Evolutionary conservation across 768 basidiomycete genomes (phyloP), one percentile per base, ranked within the genome.

Genomic region (Boletus sp.): DNA sequence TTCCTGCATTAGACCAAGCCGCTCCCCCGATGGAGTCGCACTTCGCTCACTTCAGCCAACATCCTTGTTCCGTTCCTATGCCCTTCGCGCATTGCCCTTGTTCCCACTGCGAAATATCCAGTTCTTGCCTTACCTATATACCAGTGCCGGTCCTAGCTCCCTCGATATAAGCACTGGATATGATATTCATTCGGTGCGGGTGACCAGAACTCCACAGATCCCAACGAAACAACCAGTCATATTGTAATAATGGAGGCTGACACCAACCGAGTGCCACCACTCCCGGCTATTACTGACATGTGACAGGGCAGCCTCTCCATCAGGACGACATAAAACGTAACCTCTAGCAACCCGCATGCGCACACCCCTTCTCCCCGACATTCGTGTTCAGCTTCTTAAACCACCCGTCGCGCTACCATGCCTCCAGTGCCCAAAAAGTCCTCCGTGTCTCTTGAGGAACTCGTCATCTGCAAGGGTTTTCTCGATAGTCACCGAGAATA

Each of bases 361-460:
- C 32, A n/a, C 37, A 11, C 2, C 14, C 30, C 19, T 33, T 27
- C 15, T 19, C 27, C 30, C 9, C 17, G 8, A 19, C 10, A 5
- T 19, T 9, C 32, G 35, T 35, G 7, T 30, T 41, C 37, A 27
- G n/a, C 11, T 11, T 30, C 10, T 25, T 9, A 9, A 21, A 30
- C 5, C 10, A 13, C 3, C n/a, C 29, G 3, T 41, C 11, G 14
- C 9, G 7, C 8, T 30, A 35, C 27, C 32, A 63, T 59, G 56
- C 51, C 53, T 21, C 23, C 27, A 37, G 19, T n/a, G 3, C 9
- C 30, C 14, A n/a, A 41, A 25, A 43, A 37, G 21, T 7, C 38
- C 5, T 11, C 46, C 43, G 52, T 64, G 60, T 57, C 64, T 19
- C 47, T 19, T 15, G 51, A 15, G 4, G 60, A 64, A 50, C 54